phyloP scores from a whole-genome alignment of 805 yeast species.

The Jamesozyma rosinii region DNA sequence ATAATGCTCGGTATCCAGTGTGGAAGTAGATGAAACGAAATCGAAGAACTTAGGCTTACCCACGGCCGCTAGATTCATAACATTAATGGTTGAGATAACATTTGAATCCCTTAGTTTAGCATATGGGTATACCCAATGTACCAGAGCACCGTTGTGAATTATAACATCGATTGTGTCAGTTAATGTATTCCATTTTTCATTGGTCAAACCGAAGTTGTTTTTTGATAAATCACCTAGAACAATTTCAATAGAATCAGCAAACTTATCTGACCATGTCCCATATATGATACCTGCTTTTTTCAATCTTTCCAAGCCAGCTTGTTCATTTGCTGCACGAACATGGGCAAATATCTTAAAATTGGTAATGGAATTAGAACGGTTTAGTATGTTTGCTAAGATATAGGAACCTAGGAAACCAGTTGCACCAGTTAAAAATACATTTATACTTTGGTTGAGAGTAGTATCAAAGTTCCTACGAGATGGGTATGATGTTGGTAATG shows the following conservation, averaged over 20 bases:
- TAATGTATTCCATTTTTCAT: constrained; percentile 49
- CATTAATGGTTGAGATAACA: constrained; percentile 79
- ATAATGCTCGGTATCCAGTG: constrained; percentile 76
- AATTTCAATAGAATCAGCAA: constrained; percentile 50
- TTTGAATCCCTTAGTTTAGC: constrained; percentile 84
- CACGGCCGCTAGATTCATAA: constrained; percentile 61
- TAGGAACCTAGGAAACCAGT: constrained; percentile 96
- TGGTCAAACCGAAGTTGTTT: constrained; percentile 60
- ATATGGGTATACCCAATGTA: constrained; percentile 98
- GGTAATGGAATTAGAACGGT: constrained; percentile 35
- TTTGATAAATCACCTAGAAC: constrained; percentile 76
- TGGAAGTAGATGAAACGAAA: constrained; percentile 93
- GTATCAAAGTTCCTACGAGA: constrained; percentile 29
- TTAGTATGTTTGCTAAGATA: constrained; percentile 66
- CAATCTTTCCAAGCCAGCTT: constrained; percentile 68
- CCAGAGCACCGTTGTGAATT: constrained; percentile 94
- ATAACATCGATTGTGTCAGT: constrained; percentile 63
- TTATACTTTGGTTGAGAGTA: constrained; percentile 32
- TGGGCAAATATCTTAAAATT: constrained; percentile 69
- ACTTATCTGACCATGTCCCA: constrained; percentile 53
- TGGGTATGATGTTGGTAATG: constrained; percentile 38
- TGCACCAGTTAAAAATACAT: constrained; percentile 84
- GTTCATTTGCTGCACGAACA: constrained; percentile 71
- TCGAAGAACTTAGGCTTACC: constrained; percentile 72
- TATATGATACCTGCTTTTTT: constrained; percentile 67